Base-by-base conservation (phyloP, 2,329 filamentous ascomycete genomes). In the Trichophyton verrucosum region DNA sequence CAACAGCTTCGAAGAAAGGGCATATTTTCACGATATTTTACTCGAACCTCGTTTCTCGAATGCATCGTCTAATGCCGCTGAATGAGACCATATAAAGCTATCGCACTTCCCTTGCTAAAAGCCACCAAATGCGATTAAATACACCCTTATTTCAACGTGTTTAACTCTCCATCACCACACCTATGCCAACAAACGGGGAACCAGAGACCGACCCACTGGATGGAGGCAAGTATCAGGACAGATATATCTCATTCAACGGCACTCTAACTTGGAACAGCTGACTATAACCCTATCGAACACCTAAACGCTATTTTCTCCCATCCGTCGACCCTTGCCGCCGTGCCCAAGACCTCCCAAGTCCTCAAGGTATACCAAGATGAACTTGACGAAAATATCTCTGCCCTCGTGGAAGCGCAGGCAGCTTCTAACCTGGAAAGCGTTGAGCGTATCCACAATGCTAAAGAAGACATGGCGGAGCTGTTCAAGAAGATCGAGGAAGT, bases 401-500 rank as follows among this genome's bases (percentile, higher is more conserved):
- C 78, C 58, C 84, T 95, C 65, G 83, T 87, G 66, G 83, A 81
- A 63, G 77, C 85, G 51, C 92, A 96, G 77, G 88, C 90, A 51
- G 88, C 87, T 70, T 89, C 88, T 61, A 88, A 95, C 74, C 84
- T 88, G 69, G 90, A 91, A 67, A 95, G 88, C 72, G 86, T 97
- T 64, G 85, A 89, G 75, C 87, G 91, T 66, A 96, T 99, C 78
- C 88, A 95, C 76, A 85, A 87, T 58, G 91, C 94, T 51, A 92
- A 96, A 76, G 82, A 85, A 61, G 94, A 97, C 76, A 84, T 99
- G 64, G 87, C 88, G 17, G 86, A 88, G 67, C 84, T 99, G 44
- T 96, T 99, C 79, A 85, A 86, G 69, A 95, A 95, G 77, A 96
- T 99, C 73, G 92, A 97, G 73, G 88, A 86, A 65, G 92, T 99